phyloP scores from a whole-genome alignment of 1,284 basidiomycete genomes.

The Irpex sp. region DNA sequence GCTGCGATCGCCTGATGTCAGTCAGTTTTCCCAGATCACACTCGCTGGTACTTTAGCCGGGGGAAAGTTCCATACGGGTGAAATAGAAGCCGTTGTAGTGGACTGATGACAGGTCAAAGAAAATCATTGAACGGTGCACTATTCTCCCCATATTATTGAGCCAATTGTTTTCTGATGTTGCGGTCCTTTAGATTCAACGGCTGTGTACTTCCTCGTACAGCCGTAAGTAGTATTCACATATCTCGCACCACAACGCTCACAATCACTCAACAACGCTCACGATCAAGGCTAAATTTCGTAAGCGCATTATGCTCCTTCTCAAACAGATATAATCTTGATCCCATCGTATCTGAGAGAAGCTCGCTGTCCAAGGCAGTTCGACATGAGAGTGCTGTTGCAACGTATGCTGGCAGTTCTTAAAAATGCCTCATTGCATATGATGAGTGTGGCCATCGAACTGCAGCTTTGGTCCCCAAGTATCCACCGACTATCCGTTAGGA shows the following conservation, averaged over 20 bases:
- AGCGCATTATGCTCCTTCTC: too few species aligned
- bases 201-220: too few species aligned
- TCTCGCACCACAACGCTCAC: too few species aligned
- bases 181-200: too few species aligned
- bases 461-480: too few species aligned
- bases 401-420: background rate
- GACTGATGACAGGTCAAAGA: conserved; percentile 92
- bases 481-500: too few species aligned
- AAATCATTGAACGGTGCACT: conserved; percentile 68
- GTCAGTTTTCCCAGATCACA: conserved; percentile 49
- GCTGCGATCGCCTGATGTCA: conserved; percentile 84
- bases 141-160: conserved; percentile 11
- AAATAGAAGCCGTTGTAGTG: conserved; percentile 80
- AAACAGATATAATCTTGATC: too few species aligned
- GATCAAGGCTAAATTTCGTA: background rate
- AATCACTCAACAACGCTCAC: too few species aligned
- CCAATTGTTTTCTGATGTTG: conserved; percentile 11
- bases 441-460: background rate
- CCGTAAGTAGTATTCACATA: too few species aligned
- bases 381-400: background rate
- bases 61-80: conserved; percentile 53
- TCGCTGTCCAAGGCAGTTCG: too few species aligned
- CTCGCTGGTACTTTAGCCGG: too few species aligned
- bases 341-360: too few species aligned
- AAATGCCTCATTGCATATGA: background rate